These are phyloP conservation scores for Kalmusia sp. DNA, from an alignment of 2,329 filamentous ascomycete species.

Conservation along the genomic window DNA sequence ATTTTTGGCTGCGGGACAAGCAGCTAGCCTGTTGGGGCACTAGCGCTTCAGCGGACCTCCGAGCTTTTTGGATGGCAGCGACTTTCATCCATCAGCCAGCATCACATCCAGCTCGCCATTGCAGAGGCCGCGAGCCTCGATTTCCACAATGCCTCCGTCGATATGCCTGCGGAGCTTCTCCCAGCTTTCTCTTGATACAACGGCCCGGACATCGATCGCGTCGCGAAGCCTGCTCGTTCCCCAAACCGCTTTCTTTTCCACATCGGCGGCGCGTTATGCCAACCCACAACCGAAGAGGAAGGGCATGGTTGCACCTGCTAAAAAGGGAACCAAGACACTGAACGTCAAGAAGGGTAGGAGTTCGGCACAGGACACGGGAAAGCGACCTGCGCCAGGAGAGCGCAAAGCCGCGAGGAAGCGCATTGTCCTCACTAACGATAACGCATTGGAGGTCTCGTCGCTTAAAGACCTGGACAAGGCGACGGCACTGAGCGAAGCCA, in stretches of 20 bases:
- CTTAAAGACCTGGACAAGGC: slow-evolving; percentile 69
- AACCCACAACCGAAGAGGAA: slow-evolving; percentile 35
- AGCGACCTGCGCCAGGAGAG: slow-evolving; percentile 75
- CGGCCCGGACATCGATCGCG: slow-evolving; percentile 26
- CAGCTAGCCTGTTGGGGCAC: slow-evolving; percentile 14
- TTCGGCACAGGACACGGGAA: slow-evolving; percentile 50
- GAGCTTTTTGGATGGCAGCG: slow-evolving; percentile 25
- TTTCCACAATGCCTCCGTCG: slow-evolving; percentile 38
- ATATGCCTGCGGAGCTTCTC: slow-evolving; percentile 42
- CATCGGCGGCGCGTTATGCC: slow-evolving; percentile 37
- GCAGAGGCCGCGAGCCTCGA: slow-evolving; percentile 33
- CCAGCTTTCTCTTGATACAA: slow-evolving; percentile 37
- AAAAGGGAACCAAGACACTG: slow-evolving; percentile 48
- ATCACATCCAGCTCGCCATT: slow-evolving; percentile 28
- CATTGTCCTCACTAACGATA: slow-evolving; percentile 92
- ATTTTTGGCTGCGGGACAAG: slow-evolving; percentile 23
- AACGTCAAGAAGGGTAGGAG: slow-evolving; percentile 52
- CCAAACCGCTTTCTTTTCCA: slow-evolving; percentile 44
- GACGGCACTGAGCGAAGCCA: slow-evolving; percentile 48
- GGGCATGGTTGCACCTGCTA: slow-evolving; percentile 34
- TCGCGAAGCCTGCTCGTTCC: slow-evolving; percentile 31
- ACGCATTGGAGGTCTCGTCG: slow-evolving; percentile 79
- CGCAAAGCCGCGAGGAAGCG: slow-evolving; percentile 86
- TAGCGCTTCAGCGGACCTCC: slow-evolving; percentile 31
- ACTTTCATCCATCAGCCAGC: slow-evolving; percentile 15